A percentile compares a stretch with the other conserved stretches of the same genome.
phyloP scores from a whole-genome alignment of 2,329 filamentous ascomycete genomes.

The Fusarium robinianum region DNA sequence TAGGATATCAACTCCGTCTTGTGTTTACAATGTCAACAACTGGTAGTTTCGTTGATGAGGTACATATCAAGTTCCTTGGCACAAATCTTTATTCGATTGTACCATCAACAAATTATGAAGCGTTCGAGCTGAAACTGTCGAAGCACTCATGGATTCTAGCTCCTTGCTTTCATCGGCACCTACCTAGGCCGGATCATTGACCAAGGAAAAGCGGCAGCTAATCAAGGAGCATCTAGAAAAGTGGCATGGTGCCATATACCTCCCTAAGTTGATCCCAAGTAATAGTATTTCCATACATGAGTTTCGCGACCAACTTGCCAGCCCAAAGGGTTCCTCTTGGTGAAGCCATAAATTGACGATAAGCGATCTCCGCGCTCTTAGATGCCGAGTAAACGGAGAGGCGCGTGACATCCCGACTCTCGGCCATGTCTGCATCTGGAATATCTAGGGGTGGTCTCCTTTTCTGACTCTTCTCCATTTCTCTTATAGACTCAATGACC shows the following conservation, averaged over 20 bases:
- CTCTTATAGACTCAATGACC: conserved; percentile 15
- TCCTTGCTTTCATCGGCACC: too few species aligned
- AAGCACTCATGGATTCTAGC: too few species aligned
- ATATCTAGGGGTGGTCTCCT: conserved; percentile 14
- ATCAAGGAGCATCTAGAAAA: too few species aligned
- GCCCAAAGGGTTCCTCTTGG: conserved; percentile 23
- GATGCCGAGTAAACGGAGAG: conserved; percentile 31
- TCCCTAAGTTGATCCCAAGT: conserved; percentile 34
- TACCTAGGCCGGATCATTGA: too few species aligned
- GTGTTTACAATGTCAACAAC: too few species aligned
- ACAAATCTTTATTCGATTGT: too few species aligned
- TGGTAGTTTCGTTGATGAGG: too few species aligned
- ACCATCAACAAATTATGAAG: too few species aligned
- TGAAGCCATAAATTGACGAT: conserved; percentile 32
- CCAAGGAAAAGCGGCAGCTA: too few species aligned
- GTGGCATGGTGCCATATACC: conserved; percentile 24
- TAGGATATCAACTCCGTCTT: too few species aligned
- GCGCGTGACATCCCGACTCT: conserved; percentile 9
- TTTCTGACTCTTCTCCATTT: conserved; percentile 17
- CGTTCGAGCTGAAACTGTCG: too few species aligned
- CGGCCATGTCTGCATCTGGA: not conserved
- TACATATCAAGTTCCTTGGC: too few species aligned
- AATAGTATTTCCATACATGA: conserved; percentile 27
- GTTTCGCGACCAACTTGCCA: conserved; percentile 23
- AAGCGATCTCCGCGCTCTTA: conserved; percentile 22